Base-by-base conservation (phyloP, 1,284 basidiomycete genomes). In the Trichosporon sp. region DNA sequence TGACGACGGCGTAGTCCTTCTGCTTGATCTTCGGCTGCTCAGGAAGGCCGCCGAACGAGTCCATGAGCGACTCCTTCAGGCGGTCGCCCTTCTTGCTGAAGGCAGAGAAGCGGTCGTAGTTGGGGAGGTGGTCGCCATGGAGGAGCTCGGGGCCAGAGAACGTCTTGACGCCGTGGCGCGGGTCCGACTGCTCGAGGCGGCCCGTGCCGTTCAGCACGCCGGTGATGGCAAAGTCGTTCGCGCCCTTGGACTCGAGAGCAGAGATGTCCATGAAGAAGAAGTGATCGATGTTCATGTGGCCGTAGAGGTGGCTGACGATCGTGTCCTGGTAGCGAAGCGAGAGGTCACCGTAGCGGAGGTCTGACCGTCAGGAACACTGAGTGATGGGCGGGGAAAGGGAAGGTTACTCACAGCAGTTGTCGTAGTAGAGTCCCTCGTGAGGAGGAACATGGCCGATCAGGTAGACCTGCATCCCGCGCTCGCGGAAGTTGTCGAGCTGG, bases 301-400 rank as follows among this genome's bases (percentile, higher is more conserved):
- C 95, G 75, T 88, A 98, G 44, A 95, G 85, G 83, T 95, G 92
- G 0, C 92, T 93, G 29, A 97, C 86, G 72, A 97, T 91, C 7
- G 92, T 95, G 80, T 95, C 93, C 81, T 96, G 93, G 83, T 88
- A 96, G 68, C 91, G 85, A 70, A 96, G 84, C 21, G 91, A 87
- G 67, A 96, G 83, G 78, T 95, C 92, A 27, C 89, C 89, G 79
- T 95, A 98, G 64, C 91, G 88, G 70, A 90, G 86, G 80, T 91
- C 90, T 92, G 78, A 5, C 27, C 25, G 38, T 60, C 18, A 70
- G 74, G 64, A 75, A n/a, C 8, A 15, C 21, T 34, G 53, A 15
- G 2, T 58, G 53, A 58, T 58, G n/a, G 13, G 67, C 70, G 21
- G 27, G 44, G 21, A 47, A 23, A 58, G 21, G 25, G 15, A 21